phyloP scores from a whole-genome alignment of 352 stramenopile species.

The Aphanomyces euteiches region DNA sequence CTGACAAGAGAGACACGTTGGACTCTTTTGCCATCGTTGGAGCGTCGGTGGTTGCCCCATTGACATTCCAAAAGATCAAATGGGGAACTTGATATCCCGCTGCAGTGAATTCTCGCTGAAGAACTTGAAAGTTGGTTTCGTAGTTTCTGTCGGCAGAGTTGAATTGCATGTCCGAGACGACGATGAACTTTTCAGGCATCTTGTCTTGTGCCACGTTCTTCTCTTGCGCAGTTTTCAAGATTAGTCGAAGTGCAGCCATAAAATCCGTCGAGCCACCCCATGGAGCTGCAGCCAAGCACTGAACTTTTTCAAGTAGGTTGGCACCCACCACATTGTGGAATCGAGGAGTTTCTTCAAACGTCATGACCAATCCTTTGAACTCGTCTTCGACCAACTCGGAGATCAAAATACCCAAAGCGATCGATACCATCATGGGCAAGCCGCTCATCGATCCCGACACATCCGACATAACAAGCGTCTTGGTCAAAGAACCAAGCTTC shows the following conservation, averaged over 20 bases:
- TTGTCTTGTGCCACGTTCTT: constrained; percentile 40
- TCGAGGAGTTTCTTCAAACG: constrained; percentile 41
- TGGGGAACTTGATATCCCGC: constrained; percentile 47
- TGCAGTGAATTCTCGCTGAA: constrained; percentile 32
- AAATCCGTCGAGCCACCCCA: constrained; percentile 65
- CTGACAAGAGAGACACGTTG: constrained; percentile 50
- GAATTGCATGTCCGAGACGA: constrained; percentile 86
- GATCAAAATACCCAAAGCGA: constrained; percentile 43
- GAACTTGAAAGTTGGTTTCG: constrained; percentile 44
- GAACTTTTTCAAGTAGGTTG: constrained; percentile 39
- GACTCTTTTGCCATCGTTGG: constrained; percentile 36
- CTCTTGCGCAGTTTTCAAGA: constrained; percentile 45
- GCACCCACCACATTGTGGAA: constrained; percentile 45
- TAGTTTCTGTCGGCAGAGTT: constrained; percentile 44
- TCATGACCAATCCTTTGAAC: constrained; percentile 56
- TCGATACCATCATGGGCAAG: constrained; percentile 43
- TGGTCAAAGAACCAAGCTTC: constrained; percentile 31
- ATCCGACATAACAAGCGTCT: constrained; percentile 51
- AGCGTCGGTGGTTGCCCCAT: constrained; percentile 39
- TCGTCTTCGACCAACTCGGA: constrained; percentile 43
- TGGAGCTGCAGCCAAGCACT: constrained; percentile 31
- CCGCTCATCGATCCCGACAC: constrained; percentile 47
- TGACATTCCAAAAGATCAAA: constrained; percentile 77
- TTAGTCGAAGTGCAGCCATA: constrained; percentile 48
- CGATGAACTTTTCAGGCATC: constrained; percentile 60